Conservation (phyloP, 140 eudicot species). For the Senecio squalidus region DNA sequence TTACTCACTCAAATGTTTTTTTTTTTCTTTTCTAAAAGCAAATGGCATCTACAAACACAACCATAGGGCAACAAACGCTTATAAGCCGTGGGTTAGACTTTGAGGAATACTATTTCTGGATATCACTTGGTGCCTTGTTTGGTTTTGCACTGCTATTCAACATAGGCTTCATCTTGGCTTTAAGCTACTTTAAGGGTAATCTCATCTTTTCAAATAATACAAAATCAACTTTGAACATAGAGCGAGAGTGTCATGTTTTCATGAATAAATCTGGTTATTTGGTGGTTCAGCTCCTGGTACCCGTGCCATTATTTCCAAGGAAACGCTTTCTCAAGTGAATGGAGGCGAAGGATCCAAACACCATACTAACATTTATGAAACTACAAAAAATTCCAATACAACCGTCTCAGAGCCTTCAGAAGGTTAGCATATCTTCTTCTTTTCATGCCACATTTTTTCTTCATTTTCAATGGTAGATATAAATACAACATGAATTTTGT, state of each 20-base stretch:
- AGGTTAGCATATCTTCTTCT: conserved; percentile 21
- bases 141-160: conserved; percentile 54
- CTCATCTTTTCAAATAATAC: neutral
- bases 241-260: neutral
- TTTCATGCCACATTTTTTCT: neutral
- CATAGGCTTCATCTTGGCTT: conserved; percentile 57
- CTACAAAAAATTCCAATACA: conserved; percentile 1
- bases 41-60: conserved; percentile 38
- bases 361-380: conserved; percentile 10
- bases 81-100: conserved; percentile 56
- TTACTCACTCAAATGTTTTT: neutral
- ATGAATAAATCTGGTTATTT: neutral
- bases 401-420: conserved; percentile 17
- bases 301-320: conserved; percentile 62
- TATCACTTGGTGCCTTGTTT: conserved; percentile 58
- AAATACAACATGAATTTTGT: too few species aligned
- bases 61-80: conserved; percentile 56
- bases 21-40: conserved; percentile 10
- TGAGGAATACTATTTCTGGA: conserved; percentile 49
- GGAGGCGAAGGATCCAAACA: conserved; percentile 29
- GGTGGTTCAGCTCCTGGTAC: conserved; percentile 56
- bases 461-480: neutral
- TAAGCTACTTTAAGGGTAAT: conserved; percentile 54
- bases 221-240: conserved; percentile 6
- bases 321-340: conserved; percentile 36